Evolutionary conservation across 2,329 filamentous ascomycete genomes (phyloP), one percentile per base, ranked within the genome.

Genomic region (Thermoascus crustaceus): DNA sequence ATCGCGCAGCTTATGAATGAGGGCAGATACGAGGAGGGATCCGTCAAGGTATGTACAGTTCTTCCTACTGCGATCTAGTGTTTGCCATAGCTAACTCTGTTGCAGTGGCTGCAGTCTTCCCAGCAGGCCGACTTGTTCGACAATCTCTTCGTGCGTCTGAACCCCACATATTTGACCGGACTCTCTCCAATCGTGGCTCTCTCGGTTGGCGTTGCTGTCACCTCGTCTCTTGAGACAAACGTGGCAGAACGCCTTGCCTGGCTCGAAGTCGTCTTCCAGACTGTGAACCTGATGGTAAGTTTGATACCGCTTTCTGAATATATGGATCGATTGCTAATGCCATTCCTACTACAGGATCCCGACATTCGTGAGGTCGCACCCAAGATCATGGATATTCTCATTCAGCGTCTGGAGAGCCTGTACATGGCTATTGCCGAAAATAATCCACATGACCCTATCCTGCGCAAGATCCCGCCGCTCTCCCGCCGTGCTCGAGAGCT

Each of bases 141-240:
- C 53, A 66, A 69, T 18, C 64, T 79, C 34, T 80, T 81, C 49
- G 66, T 75, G 14, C 69, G 66, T 36, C 65, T 72, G 46, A 71
- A 73, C 40, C 75, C 76, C 1, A 55, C 60, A 6, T 80, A 76
- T 53, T 60, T 80, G 16, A 60, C 60, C 11, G 61, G 65, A 24
- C 66, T 80, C 11, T 69, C 73, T 19, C 69, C 74, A 2, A 67
- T 81, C 25, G 68, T 80, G 22, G 64, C 69, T 16, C 66, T 81
- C 26, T 78, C 75, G 2, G 74, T 78, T 17, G 73, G 72, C 34
- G 75, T 75, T 14, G 75, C 76, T n/a, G 71, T 80, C 17, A 77
- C 74, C 2, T 67, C 71, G 3, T 67, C 67, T 29, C 59, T 80
- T 38, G 62, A 71, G 19, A 71, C 68, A 7, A 71, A 75, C 41